Evolutionary conservation across 768 basidiomycete species (phyloP).

Genomic region (Cystofilobasidium ferigula): DNA sequence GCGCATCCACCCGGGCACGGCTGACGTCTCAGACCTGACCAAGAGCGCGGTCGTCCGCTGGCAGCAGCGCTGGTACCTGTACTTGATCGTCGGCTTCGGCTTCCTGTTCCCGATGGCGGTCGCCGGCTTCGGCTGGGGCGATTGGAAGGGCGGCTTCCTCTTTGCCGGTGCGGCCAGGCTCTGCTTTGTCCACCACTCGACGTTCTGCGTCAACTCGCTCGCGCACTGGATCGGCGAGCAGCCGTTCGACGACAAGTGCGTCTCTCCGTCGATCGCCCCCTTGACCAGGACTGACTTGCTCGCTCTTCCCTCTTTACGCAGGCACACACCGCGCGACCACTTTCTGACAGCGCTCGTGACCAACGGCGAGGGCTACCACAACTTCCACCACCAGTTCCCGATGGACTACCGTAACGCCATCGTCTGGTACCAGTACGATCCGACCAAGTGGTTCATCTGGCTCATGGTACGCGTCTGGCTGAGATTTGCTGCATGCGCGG

Average conservation of each 20-base stretch:
- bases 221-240: slow-evolving; percentile 91
- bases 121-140: slow-evolving; percentile 71
- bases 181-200: slow-evolving; percentile 83
- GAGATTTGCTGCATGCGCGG: no score
- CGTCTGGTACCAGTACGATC: slow-evolving; percentile 86
- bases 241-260: slow-evolving; percentile 74
- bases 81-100: slow-evolving; percentile 57
- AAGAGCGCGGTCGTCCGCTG: slow-evolving; percentile 69
- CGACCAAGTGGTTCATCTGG: slow-evolving; percentile 88
- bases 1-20: slow-evolving; percentile 73
- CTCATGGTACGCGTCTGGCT: slow-evolving; percentile 44
- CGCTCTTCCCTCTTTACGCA: not conserved
- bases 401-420: slow-evolving; percentile 96
- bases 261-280: no score
- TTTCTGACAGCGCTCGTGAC: slow-evolving; percentile 78
- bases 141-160: slow-evolving; percentile 72
- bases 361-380: slow-evolving; percentile 94
- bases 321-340: slow-evolving; percentile 79
- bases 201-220: slow-evolving; percentile 92
- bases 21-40: slow-evolving; percentile 75
- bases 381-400: slow-evolving; percentile 85
- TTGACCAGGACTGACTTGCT: not conserved
- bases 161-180: slow-evolving; percentile 71
- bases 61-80: slow-evolving; percentile 74
- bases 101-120: slow-evolving; percentile 64